Conservation (phyloP, 257 asterid genomes). For the Haberlea rhodopensis region DNA sequence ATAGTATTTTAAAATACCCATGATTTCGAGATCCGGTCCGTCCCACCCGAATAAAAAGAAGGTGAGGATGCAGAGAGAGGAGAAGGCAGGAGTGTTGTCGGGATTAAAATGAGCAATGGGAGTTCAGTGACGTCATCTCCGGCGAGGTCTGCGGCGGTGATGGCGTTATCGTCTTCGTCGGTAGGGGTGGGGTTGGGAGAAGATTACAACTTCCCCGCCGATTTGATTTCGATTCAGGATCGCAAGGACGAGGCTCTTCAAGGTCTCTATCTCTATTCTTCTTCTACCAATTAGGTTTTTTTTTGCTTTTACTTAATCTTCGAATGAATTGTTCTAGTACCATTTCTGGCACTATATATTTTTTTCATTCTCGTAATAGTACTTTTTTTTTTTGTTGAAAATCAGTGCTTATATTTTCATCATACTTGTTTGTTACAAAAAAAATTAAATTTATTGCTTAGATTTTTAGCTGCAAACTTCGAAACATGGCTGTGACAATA, state of each 20-base stretch:
- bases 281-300: not conserved
- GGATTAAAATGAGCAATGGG: conserved; percentile 26
- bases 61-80: too few species aligned
- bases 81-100: too few species aligned
- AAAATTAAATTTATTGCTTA: too few species aligned
- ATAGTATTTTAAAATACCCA: too few species aligned
- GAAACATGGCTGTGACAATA: too few species aligned
- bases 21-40: too few species aligned
- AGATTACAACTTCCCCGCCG: conserved; percentile 40
- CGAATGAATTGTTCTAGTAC: too few species aligned
- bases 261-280: conserved; percentile 24
- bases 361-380: not conserved
- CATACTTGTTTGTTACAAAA: too few species aligned
- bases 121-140: conserved; percentile 42
- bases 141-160: conserved; percentile 27
- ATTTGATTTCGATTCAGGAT: conserved; percentile 40
- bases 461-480: too few species aligned
- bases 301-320: not conserved
- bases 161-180: conserved; percentile 25
- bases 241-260: conserved; percentile 42
- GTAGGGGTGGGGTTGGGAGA: conserved; percentile 20
- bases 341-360: too few species aligned
- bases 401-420: too few species aligned
- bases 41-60: too few species aligned
- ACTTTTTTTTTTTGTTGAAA: not conserved